Conservation (phyloP, 345 rosid genomes). For the rapeseed (Brassica napus) region Da-Ae NC_063444.1:13913501-13914000, state of each 20-base stretch:
- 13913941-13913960: background rate
- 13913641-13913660: background rate
- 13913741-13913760: background rate
- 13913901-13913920: conserved; percentile 50
- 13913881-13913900: conserved; percentile 51
- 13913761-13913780: conserved; percentile 31
- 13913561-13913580: background rate
- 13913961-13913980: conserved; percentile 8
- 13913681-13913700: background rate
- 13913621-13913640: background rate
- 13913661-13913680: background rate
- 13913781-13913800: conserved; percentile 51
- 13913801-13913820: conserved; percentile 41
- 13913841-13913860: conserved; percentile 54
- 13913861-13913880: conserved; percentile 41
- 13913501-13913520: conserved; percentile 12
- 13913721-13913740: background rate
- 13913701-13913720: background rate
- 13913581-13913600: conserved; percentile 16
- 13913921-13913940: background rate
- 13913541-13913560: conserved; percentile 27
- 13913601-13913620: conserved; percentile 7
- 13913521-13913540: conserved; percentile 22
- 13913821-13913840: conserved; percentile 42
- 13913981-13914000: background rate